These are phyloP conservation scores for Fusarium napiforme DNA, from an alignment of 2,329 filamentous ascomycete genomes.

Conservation along the genomic window DNA sequence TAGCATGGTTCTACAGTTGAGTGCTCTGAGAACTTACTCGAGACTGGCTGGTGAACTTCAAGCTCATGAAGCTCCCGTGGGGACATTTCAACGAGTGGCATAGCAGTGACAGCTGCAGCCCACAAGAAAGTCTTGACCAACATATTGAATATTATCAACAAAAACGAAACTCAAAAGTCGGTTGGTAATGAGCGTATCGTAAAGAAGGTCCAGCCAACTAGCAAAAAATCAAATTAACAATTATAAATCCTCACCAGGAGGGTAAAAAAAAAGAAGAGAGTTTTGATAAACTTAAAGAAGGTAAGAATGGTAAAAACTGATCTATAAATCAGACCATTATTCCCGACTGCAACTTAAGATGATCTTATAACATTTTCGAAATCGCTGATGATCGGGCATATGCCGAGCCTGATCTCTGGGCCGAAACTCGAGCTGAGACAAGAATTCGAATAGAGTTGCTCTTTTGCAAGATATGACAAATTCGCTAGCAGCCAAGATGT, in stretches of 20 bases:
- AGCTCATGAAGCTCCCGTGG: conserved; percentile 3
- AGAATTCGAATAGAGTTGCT: neutral
- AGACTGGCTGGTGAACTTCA: neutral
- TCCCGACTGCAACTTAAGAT: neutral
- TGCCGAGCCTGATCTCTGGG: neutral
- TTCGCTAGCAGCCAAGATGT: conserved; percentile 1
- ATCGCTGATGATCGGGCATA: neutral
- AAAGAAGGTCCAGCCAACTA: conserved; percentile 7
- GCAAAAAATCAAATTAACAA: neutral
- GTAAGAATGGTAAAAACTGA: neutral
- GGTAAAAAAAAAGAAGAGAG: conserved; percentile 1
- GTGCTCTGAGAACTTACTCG: neutral
- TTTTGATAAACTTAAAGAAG: neutral
- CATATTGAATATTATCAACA: neutral
- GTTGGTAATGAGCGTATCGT: neutral
- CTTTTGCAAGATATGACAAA: neutral
- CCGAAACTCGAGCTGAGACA: conserved; percentile 9
- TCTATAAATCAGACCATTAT: conserved; percentile 1
- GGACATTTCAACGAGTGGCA: conserved; percentile 26
- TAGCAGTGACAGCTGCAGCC: conserved; percentile 1
- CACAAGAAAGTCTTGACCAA: neutral
- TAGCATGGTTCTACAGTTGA: neutral
- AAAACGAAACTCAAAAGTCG: neutral
- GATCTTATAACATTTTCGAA: conserved; percentile 3
- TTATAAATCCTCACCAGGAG: conserved; percentile 18